phyloP scores from a whole-genome alignment of 345 rosid species.

The Zanthoxylum bungeanum region DNA sequence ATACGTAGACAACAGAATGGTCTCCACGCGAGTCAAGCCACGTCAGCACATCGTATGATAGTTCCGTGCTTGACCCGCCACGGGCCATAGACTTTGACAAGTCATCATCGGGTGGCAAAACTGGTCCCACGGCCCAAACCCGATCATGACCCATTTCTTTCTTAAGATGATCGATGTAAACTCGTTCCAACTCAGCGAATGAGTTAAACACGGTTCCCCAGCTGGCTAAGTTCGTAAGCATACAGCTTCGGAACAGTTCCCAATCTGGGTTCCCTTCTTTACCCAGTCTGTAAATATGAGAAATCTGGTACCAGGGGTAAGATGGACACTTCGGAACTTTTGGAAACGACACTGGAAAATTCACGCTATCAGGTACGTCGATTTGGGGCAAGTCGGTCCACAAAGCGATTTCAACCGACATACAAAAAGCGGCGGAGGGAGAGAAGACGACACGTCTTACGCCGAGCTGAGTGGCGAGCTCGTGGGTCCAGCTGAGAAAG shows the following conservation, averaged over 20 bases:
- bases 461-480: constrained; percentile 42
- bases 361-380: constrained; percentile 5
- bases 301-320: constrained; percentile 39
- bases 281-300: constrained; percentile 14
- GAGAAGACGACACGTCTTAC: constrained; percentile 51
- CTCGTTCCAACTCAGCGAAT: constrained; percentile 39
- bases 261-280: constrained; percentile 34
- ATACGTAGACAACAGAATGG: constrained; percentile 11
- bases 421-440: constrained; percentile 42
- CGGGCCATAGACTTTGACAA: not conserved
- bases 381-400: constrained; percentile 29
- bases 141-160: constrained; percentile 26
- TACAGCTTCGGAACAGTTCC: constrained; percentile 30
- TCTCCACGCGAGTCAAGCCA: constrained; percentile 19
- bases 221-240: constrained; percentile 34
- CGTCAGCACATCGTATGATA: constrained; percentile 2
- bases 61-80: constrained; percentile 24
- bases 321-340: constrained; percentile 42
- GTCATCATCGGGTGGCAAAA: constrained; percentile 12
- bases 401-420: constrained; percentile 20
- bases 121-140: constrained; percentile 44
- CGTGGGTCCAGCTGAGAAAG: constrained; percentile 69
- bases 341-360: constrained; percentile 22
- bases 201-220: constrained; percentile 62
- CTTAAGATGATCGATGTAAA: constrained; percentile 41